Base-by-base conservation (phyloP, 129 eudicot species). In the Artemisia annua region DNA sequence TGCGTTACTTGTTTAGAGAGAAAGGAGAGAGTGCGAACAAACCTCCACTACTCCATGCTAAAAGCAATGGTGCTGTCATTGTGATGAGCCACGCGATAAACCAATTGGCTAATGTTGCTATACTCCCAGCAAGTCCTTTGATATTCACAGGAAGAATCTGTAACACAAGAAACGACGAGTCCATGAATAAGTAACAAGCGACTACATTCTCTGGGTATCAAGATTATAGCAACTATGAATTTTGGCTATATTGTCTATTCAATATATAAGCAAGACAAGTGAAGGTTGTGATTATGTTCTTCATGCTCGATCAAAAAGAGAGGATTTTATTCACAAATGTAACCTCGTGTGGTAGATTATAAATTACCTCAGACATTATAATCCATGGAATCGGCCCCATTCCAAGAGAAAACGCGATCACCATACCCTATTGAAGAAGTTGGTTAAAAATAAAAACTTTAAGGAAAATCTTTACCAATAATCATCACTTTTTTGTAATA, bases 331-430 rank as follows among this genome's bases (percentile, higher is more conserved):
- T 39, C 2, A 26, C n/a, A 64, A 48, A 11, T 32, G 12, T 10
- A 67, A 14, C 67, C 6, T 48, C 53, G 48, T 10, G 13, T 11
- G 12, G 39, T 60, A 10, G 63, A 48, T 13, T 24, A 66, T 28
- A 55, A 69, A 22, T 35, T 71, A 80, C 98, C 98, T 94, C 98
- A 3, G 98, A 92, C 98, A 92, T 92, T 70, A 92, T 92, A 58
- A 92, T 46, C 98, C 98, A 92, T n/a, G 98, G 98, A 75, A 92
- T 89, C 19, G 98, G 92, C 67, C 98, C 98, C 91, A 92, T 85
- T 78, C 98, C 98, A 68, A 92, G 95, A 32, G 98, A 92, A 74
- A 89, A 89, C 19, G 73, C 78, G 59, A 89, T 79, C 14, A 92
- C 82, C 98, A 93, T 93, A 44, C 86, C 84, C 98, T 93, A 67